These are phyloP conservation scores for Mycothermus thermophilus DNA, from an alignment of 495 filamentous ascomycete species.

Conservation along the genomic window DNA sequence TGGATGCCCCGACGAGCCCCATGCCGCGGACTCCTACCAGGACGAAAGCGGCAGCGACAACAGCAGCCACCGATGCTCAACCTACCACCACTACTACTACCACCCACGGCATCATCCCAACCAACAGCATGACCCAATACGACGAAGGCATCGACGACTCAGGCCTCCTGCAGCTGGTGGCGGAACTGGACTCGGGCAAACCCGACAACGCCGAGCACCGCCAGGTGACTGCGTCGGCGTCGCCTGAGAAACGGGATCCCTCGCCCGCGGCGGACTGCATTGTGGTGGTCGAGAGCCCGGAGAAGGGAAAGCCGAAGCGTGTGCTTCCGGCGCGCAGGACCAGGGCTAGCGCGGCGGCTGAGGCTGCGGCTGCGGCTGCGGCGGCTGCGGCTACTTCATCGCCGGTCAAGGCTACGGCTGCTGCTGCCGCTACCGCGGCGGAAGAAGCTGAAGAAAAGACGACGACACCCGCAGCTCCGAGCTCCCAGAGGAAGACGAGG, in stretches of 20 bases:
- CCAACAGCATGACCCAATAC: conserved; percentile 23
- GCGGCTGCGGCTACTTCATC: too few species aligned
- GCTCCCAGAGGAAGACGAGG: conserved; percentile 10
- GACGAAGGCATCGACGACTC: conserved; percentile 33
- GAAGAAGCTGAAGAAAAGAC: too few species aligned
- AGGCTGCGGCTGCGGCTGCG: not conserved
- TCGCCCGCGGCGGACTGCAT: conserved; percentile 13
- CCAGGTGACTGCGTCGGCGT: conserved; percentile 6
- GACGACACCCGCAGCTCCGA: too few species aligned
- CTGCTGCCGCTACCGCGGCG: too few species aligned
- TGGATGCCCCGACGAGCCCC: conserved; percentile 35
- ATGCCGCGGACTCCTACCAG: conserved; percentile 11
- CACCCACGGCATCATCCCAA: not conserved
- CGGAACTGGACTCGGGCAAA: conserved; percentile 29
- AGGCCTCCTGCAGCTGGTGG: conserved; percentile 30
- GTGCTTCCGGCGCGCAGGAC: conserved; percentile 2
- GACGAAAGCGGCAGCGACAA: not conserved
- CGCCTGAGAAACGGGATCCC: conserved; percentile 12
- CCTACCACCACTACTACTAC: too few species aligned
- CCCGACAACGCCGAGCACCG: conserved; percentile 10
- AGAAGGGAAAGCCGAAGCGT: conserved; percentile 1
- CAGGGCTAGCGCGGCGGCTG: conserved; percentile 5
- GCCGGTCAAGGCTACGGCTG: too few species aligned
- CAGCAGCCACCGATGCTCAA: not conserved
- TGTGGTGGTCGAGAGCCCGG: conserved; percentile 14